phyloP scores from a whole-genome alignment of 2,329 filamentous ascomycete genomes.

The Didymella segeticola region DNA sequence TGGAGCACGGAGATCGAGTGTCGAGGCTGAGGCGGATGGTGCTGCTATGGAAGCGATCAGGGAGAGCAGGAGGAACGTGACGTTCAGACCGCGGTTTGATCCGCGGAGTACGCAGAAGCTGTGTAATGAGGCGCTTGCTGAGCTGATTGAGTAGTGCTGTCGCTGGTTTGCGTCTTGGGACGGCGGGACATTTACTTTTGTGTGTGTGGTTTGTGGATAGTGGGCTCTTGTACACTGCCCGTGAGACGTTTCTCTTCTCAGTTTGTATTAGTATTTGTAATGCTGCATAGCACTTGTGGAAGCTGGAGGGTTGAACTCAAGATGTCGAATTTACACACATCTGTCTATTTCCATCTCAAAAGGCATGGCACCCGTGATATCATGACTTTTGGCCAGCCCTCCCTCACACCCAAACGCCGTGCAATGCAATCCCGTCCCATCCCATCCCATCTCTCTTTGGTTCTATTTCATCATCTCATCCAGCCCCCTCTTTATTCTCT shows the following conservation, averaged over 20 bases:
- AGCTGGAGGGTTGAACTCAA: neutral
- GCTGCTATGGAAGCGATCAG: slow-evolving; percentile 20
- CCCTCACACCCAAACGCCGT: slow-evolving; percentile 29
- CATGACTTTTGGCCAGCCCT: slow-evolving; percentile 25
- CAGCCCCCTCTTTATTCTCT: slow-evolving; percentile 74
- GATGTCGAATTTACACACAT: neutral
- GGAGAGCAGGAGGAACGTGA: slow-evolving; percentile 22
- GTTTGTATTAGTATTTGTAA: slow-evolving; percentile 5
- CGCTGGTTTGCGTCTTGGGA: too few relatives aligned
- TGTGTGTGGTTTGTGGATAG: neutral
- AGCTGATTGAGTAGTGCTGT: slow-evolving; percentile 16
- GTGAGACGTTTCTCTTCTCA: neutral
- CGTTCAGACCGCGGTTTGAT: slow-evolving; percentile 41
- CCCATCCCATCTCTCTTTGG: slow-evolving; percentile 11
- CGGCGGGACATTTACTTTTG: neutral
- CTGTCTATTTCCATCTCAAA: slow-evolving; percentile 7
- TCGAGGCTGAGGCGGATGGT: slow-evolving; percentile 3
- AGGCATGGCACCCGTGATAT: slow-evolving; percentile 13
- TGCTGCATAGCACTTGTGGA: neutral
- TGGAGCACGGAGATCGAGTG: neutral
- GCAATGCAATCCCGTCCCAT: slow-evolving; percentile 26
- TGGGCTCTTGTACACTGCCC: neutral
- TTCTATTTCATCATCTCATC: slow-evolving; percentile 48
- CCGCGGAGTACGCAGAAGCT: slow-evolving; percentile 32
- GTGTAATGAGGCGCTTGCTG: slow-evolving; percentile 39